phyloP scores from a whole-genome alignment of 768 basidiomycete species.

The Butyriboletus loyo region DNA sequence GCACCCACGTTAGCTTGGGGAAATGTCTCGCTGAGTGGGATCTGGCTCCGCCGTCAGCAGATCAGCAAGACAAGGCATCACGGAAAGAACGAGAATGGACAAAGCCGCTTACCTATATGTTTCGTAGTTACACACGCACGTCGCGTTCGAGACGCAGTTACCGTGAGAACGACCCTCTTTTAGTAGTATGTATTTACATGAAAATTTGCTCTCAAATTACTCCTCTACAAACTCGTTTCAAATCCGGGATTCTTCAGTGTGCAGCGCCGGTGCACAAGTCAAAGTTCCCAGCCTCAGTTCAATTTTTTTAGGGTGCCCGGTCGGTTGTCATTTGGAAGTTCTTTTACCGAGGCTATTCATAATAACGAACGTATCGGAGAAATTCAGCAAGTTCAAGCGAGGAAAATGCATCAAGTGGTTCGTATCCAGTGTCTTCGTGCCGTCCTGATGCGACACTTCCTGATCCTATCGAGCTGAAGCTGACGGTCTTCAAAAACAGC shows the following conservation, averaged over 20 bases:
- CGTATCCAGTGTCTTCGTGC: neutral
- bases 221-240: conserved; percentile 9
- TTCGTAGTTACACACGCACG: neutral
- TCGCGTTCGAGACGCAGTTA: neutral
- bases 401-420: conserved; percentile 21
- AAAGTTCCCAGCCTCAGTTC: conserved; percentile 14
- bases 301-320: conserved; percentile 5
- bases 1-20: no score
- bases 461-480: neutral
- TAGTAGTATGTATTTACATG: neutral
- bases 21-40: conserved; percentile 3
- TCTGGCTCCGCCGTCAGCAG: neutral
- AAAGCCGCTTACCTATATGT: conserved; percentile 1
- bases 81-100: neutral
- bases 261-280: neutral
- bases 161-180: conserved; percentile 15
- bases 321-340: conserved; percentile 1
- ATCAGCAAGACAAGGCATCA: neutral
- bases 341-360: neutral
- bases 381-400: neutral
- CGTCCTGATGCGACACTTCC: neutral
- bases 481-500: conserved; percentile 10
- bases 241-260: neutral
- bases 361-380: conserved; percentile 1
- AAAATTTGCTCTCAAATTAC: neutral